Percentiles rank a stretch among this genome's conserved stretches.
These are phyloP conservation scores for Calonectria crousiana DNA, from an alignment of 2,329 filamentous ascomycete species.

Conservation along the genomic window DNA sequence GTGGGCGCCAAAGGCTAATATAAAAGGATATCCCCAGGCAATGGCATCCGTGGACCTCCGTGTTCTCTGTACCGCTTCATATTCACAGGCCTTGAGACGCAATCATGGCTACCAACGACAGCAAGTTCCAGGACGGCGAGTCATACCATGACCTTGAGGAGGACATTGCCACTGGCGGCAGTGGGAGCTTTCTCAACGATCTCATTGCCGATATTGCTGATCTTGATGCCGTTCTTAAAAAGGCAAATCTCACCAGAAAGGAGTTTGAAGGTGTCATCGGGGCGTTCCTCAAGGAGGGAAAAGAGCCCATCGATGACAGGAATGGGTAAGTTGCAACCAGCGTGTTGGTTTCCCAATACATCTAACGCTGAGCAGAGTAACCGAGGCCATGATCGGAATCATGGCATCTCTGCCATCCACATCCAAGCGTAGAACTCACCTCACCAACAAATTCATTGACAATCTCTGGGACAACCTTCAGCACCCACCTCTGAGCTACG, in stretches of 20 bases:
- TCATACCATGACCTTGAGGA: constrained; percentile 45
- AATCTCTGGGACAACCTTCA: constrained; percentile 67
- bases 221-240: constrained; percentile 48
- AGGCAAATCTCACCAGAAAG: constrained; percentile 42
- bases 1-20: background rate
- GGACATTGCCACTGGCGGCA: background rate
- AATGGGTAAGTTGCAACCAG: constrained; percentile 47
- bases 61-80: background rate
- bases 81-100: constrained; percentile 3
- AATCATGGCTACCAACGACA: constrained; percentile 46
- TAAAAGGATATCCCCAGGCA: background rate
- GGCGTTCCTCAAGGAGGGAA: constrained; percentile 30
- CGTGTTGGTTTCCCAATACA: fast-evolving
- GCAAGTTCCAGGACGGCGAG: constrained; percentile 54
- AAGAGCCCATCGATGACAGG: constrained; percentile 70
- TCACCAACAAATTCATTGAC: constrained; percentile 58
- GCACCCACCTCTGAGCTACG: constrained; percentile 63
- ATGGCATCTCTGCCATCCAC: background rate
- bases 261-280: constrained; percentile 36
- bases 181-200: constrained; percentile 4
- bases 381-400: constrained; percentile 53
- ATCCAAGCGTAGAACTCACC: background rate
- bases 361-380: constrained; percentile 48
- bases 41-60: no score
- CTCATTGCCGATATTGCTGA: constrained; percentile 49